A percentile compares a stretch with the other conserved stretches of the same genome.
Conservation (phyloP, 768 basidiomycete species). For the Steccherinum ochraceum region DNA sequence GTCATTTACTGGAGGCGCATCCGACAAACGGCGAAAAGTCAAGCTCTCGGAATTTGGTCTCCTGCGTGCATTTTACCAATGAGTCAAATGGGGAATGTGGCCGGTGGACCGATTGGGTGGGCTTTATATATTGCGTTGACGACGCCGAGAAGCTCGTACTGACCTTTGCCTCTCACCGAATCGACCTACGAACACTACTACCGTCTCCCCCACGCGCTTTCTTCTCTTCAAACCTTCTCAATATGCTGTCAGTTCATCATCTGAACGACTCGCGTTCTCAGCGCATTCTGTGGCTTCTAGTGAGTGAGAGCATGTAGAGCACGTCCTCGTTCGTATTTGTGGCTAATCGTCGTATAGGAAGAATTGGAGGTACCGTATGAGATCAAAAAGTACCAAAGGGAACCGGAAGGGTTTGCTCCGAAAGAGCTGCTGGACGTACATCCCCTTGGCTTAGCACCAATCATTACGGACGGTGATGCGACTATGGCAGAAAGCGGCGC, state of each 20-base stretch:
- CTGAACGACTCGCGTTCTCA: slow-evolving; percentile 44
- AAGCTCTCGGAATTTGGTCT: too few species aligned
- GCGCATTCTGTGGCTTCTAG: slow-evolving; percentile 41
- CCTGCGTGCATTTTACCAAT: too few species aligned
- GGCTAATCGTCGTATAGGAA: too few species aligned
- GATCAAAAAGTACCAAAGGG: slow-evolving; percentile 26
- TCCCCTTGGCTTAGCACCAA: slow-evolving; percentile 30
- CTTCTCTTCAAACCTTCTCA: not conserved
- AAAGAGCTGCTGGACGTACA: slow-evolving; percentile 25
- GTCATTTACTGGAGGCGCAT: too few species aligned
- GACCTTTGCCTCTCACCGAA: too few species aligned
- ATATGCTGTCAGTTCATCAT: slow-evolving; percentile 31
- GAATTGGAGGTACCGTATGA: slow-evolving; percentile 38
- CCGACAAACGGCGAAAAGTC: too few species aligned
- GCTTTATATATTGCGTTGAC: too few species aligned
- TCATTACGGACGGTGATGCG: slow-evolving; percentile 31
- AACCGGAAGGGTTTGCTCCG: slow-evolving; percentile 20
- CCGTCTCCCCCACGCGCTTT: too few species aligned
- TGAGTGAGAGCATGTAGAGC: slow-evolving; percentile 10
- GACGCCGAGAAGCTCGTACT: too few species aligned
- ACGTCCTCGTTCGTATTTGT: not conserved
- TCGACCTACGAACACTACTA: too few species aligned
- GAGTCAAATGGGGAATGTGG: too few species aligned
- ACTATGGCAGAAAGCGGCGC: slow-evolving; percentile 34
- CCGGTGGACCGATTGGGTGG: too few species aligned